These are phyloP conservation scores for Pleurotus ostreatus DNA, from an alignment of 768 basidiomycete species.

Conservation along the genomic window DNA sequence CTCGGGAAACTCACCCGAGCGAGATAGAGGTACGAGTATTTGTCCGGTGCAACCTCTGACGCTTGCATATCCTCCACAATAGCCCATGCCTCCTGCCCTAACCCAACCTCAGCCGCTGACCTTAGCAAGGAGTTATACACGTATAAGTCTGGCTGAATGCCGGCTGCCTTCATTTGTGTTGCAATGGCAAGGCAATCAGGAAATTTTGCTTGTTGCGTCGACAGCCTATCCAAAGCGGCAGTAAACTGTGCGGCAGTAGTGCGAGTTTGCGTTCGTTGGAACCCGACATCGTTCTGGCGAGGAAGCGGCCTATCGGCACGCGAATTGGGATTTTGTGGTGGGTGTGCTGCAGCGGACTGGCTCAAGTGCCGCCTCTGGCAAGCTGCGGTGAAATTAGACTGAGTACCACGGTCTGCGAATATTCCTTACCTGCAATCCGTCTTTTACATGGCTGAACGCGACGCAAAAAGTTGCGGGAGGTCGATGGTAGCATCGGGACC, in stretches of 20 bases:
- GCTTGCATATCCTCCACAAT: conserved; percentile 66
- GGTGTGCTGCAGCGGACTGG: background rate
- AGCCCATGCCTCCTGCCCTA: conserved; percentile 54
- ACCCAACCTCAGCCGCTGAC: conserved; percentile 38
- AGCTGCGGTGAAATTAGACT: background rate
- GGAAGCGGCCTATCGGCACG: conserved; percentile 23
- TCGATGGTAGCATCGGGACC: conserved; percentile 17
- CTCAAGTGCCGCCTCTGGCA: too few species aligned
- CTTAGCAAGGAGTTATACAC: conserved; percentile 58
- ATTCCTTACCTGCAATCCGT: too few species aligned
- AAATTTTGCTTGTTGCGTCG: conserved; percentile 30
- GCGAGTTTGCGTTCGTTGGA: conserved; percentile 18
- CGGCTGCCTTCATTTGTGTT: conserved; percentile 52
- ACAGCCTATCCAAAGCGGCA: conserved; percentile 18
- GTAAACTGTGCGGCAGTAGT: conserved; percentile 25
- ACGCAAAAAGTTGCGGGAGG: conserved; percentile 18
- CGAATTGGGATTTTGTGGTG: background rate
- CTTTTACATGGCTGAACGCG: conserved; percentile 1
- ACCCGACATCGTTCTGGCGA: conserved; percentile 18
- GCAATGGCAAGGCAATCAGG: conserved; percentile 40
- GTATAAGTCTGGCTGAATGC: conserved; percentile 46
- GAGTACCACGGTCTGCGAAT: too few species aligned
- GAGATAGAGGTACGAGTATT: conserved; percentile 53
- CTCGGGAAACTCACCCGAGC: conserved; percentile 42
- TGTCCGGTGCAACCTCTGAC: conserved; percentile 43